Evolutionary conservation across 768 basidiomycete genomes (phyloP).

Genomic region (Podaxis sp.): DNA sequence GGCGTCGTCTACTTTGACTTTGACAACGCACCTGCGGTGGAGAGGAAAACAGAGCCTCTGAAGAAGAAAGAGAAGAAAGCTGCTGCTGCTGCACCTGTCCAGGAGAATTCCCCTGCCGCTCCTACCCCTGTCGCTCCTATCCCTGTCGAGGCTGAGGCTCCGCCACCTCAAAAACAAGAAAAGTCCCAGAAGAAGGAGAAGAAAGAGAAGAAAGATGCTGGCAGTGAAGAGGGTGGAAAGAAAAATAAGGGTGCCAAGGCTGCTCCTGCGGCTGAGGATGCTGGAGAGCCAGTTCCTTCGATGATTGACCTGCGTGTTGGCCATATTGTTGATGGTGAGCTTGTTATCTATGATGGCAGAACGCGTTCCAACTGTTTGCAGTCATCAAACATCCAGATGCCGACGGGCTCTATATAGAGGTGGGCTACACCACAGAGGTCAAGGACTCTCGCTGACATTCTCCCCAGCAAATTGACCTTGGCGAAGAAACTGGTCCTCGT

Average conservation of each 20-base stretch:
- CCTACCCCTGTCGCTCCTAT: background rate
- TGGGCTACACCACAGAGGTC: constrained; percentile 25
- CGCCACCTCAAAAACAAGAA: constrained; percentile 16
- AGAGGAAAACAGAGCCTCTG: constrained; percentile 67
- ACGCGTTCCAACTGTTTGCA: constrained; percentile 29
- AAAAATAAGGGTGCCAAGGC: constrained; percentile 44
- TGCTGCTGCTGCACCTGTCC: constrained; percentile 32
- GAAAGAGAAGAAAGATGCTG: constrained; percentile 52
- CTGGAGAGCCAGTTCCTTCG: constrained; percentile 84
- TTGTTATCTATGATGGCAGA: background rate
- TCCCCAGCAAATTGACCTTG: constrained; percentile 87
- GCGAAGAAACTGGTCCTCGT: constrained; percentile 91
- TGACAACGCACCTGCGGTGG: constrained; percentile 68
- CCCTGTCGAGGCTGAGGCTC: constrained; percentile 19
- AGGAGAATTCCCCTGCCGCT: constrained; percentile 25
- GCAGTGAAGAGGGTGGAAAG: constrained; percentile 33
- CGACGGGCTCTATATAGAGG: constrained; percentile 96
- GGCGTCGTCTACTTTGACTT: constrained; percentile 67
- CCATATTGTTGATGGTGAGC: constrained; percentile 84
- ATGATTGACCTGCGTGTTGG: constrained; percentile 98
- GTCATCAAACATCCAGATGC: constrained; percentile 97
- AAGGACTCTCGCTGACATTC: constrained; percentile 17
- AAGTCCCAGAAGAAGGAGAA: constrained; percentile 54
- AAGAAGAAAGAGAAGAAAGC: constrained; percentile 76
- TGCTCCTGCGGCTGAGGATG: constrained; percentile 52